phyloP scores from a whole-genome alignment of 2,329 filamentous ascomycete genomes.

The Teratosphaeria viscida region DNA sequence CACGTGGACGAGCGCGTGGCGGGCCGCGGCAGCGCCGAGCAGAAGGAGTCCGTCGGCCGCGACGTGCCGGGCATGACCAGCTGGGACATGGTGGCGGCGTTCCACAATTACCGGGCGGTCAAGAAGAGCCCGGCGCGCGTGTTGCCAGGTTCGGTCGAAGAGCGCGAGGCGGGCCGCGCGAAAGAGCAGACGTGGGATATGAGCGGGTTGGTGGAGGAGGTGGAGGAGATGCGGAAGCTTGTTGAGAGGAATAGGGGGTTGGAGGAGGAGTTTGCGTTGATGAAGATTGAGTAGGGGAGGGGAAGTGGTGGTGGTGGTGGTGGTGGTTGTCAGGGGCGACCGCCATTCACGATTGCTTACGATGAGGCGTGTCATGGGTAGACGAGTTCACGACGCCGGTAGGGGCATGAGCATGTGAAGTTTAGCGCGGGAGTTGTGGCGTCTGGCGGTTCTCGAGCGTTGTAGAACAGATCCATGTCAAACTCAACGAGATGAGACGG shows the following conservation, averaged over 20 bases:
- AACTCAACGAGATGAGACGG: neutral
- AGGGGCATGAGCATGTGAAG: neutral
- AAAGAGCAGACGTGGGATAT: neutral
- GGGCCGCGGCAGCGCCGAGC: neutral
- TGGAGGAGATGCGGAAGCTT: neutral
- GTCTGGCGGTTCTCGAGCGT: neutral
- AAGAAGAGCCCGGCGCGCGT: neutral
- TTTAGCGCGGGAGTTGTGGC: neutral
- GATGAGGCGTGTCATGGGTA: neutral
- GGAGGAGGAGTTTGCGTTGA: neutral
- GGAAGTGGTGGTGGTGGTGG: no score
- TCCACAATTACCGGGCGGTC: neutral
- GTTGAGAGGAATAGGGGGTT: neutral
- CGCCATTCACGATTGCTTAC: neutral
- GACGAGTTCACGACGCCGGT: neutral
- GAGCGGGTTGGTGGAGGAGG: neutral
- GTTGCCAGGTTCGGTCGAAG: neutral
- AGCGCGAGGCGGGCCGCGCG: neutral
- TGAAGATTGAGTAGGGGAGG: neutral
- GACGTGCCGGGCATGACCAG: neutral
- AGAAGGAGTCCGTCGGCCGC: neutral
- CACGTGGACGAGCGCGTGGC: neutral
- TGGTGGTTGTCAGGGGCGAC: neutral
- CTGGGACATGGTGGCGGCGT: neutral
- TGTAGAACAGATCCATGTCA: neutral